Evolutionary conservation across 1,139 yeast genomes (phyloP).

Genomic region (Blastobotrys malaysiensis): DNA sequence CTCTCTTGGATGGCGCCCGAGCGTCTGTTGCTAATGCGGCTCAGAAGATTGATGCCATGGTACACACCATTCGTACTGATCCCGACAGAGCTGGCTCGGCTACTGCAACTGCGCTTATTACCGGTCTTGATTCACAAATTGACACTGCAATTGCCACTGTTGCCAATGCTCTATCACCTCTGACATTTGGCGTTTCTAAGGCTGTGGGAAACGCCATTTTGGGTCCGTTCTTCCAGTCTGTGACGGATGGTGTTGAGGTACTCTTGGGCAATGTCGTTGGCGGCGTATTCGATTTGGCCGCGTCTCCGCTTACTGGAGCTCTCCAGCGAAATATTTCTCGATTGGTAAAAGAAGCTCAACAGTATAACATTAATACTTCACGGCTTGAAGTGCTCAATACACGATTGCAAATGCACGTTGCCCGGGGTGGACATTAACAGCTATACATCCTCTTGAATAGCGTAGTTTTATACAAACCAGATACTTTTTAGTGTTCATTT

Average conservation of each 20-base stretch:
- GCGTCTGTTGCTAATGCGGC: constrained; percentile 20
- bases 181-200: constrained; percentile 25
- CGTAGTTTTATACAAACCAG: too few relatives aligned
- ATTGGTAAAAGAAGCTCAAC: constrained; percentile 14
- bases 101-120: constrained; percentile 23
- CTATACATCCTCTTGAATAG: too few relatives aligned
- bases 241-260: constrained; percentile 32
- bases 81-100: constrained; percentile 25
- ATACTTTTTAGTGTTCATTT: too few relatives aligned
- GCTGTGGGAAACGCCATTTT: constrained; percentile 24
- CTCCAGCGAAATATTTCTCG: constrained; percentile 12
- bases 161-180: constrained; percentile 21
- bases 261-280: constrained; percentile 23
- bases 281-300: constrained; percentile 15
- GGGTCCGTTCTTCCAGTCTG: constrained; percentile 32
- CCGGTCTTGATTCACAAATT: constrained; percentile 32
- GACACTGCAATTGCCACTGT: constrained; percentile 28
- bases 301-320: constrained; percentile 11
- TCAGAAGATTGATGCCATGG: constrained; percentile 20
- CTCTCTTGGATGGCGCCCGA: constrained; percentile 5
- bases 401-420: neutral
- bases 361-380: constrained; percentile 17
- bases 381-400: neutral
- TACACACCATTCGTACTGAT: constrained; percentile 15
- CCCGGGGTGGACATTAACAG: neutral